Percentiles rank a stretch among this genome's conserved stretches.
phyloP scores from a whole-genome alignment of 495 filamentous ascomycete species.

The Niebla homalea region DNA sequence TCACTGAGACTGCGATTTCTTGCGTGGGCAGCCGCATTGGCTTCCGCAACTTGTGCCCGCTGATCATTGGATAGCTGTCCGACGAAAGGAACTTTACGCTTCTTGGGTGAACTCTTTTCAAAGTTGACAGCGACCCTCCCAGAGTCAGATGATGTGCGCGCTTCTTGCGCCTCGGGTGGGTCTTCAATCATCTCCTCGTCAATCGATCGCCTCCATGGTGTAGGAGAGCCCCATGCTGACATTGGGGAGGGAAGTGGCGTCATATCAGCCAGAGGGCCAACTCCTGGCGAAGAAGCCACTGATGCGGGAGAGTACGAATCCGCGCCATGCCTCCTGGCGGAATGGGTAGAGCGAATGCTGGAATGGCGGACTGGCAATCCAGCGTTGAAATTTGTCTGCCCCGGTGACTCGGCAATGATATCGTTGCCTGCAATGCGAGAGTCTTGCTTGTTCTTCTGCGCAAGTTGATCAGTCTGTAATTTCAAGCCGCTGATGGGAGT shows the following conservation, averaged over 20 bases:
- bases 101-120: conserved; percentile 32
- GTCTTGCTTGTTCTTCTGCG: conserved; percentile 16
- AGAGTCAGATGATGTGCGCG: not conserved
- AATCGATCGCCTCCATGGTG: conserved; percentile 46
- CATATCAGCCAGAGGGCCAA: conserved; percentile 75
- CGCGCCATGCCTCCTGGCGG: conserved; percentile 27
- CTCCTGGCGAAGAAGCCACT: conserved; percentile 51
- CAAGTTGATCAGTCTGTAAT: conserved; percentile 23
- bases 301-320: conserved; percentile 50
- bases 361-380: conserved; percentile 35
- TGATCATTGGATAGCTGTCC: conserved; percentile 17
- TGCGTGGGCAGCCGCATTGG: conserved; percentile 29
- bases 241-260: conserved; percentile 89
- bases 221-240: conserved; percentile 56
- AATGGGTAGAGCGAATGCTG: conserved; percentile 35
- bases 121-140: not conserved
- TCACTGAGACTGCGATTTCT: conserved; percentile 80
- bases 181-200: conserved; percentile 34
- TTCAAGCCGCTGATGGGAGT: conserved; percentile 22
- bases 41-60: conserved; percentile 15
- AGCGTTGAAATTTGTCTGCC: conserved; percentile 31
- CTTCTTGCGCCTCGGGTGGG: not conserved
- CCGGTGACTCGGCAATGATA: conserved; percentile 15
- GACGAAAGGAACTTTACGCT: conserved; percentile 38
- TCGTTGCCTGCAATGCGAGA: conserved; percentile 2